Conservation (phyloP, 2,329 filamentous ascomycete species). For the Cladosporium sp. region DNA sequence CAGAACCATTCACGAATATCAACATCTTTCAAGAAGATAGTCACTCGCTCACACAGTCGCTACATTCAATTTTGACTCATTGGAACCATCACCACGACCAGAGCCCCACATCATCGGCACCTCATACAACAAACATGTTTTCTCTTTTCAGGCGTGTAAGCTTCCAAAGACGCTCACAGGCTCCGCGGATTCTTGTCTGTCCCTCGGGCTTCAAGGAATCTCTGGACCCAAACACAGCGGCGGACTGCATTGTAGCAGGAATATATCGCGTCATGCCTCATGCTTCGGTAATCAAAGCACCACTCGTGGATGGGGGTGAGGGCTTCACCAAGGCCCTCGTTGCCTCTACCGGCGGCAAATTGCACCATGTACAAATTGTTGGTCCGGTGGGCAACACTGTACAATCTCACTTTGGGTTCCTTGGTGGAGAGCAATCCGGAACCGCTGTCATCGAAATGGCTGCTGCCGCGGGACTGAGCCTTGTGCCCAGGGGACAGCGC, state of each 20-base stretch:
- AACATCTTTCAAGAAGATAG: no score
- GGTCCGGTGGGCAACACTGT: slow-evolving; percentile 44
- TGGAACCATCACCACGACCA: no score
- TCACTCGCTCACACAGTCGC: no score
- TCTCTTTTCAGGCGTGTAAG: slow-evolving; percentile 5
- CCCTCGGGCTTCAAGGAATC: slow-evolving; percentile 55
- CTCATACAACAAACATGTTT: background rate
- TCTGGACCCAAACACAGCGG: slow-evolving; percentile 46
- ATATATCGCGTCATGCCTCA: slow-evolving; percentile 43
- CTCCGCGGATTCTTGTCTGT: slow-evolving; percentile 43
- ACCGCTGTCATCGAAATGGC: slow-evolving; percentile 53
- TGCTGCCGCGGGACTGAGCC: slow-evolving; percentile 48
- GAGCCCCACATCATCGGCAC: background rate
- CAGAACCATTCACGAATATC: no score
- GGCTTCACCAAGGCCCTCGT: slow-evolving; percentile 49
- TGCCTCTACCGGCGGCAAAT: slow-evolving; percentile 38
- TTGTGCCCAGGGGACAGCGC: slow-evolving; percentile 43
- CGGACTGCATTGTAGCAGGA: slow-evolving; percentile 48
- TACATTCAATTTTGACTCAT: no score
- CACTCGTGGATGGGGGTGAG: slow-evolving; percentile 52
- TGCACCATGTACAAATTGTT: slow-evolving; percentile 37
- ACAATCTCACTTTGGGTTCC: slow-evolving; percentile 45
- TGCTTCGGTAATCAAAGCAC: slow-evolving; percentile 44
- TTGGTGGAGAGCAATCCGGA: slow-evolving; percentile 29
- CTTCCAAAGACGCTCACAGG: slow-evolving; percentile 19